Evolutionary conservation across 2,329 filamentous ascomycete genomes (phyloP).

Genomic region (Orbilia quercus): DNA sequence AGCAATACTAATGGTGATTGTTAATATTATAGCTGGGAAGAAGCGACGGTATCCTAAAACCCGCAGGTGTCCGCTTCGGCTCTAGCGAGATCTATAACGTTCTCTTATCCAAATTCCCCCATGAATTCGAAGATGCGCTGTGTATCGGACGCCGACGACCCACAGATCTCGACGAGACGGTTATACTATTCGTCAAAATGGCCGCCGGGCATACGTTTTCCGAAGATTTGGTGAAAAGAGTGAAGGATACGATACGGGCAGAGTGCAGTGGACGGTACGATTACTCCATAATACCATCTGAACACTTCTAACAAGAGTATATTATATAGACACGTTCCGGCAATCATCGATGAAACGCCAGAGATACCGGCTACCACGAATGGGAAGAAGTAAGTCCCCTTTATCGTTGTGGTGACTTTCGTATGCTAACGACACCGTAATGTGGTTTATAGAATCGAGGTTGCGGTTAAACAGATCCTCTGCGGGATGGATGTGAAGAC

Average conservation of each 20-base stretch:
- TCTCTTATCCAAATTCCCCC: conserved; percentile 82
- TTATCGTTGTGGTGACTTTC: conserved; percentile 37
- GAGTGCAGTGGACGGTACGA: conserved; percentile 75
- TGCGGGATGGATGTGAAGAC: conserved; percentile 88
- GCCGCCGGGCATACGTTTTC: conserved; percentile 68
- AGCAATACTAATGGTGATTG: too few species aligned
- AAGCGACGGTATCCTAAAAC: conserved; percentile 92
- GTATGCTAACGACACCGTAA: conserved; percentile 9
- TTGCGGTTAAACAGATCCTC: conserved; percentile 94
- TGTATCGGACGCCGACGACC: conserved; percentile 82
- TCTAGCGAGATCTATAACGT: conserved; percentile 97
- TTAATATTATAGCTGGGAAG: conserved; percentile 62
- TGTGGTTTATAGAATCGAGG: conserved; percentile 80
- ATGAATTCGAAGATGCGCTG: conserved; percentile 83
- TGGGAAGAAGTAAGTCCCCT: conserved; percentile 85
- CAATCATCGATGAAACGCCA: conserved; percentile 80
- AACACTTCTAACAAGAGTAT: too few species aligned
- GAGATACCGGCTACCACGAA: conserved; percentile 93
- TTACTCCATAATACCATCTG: too few species aligned
- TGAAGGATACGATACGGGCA: conserved; percentile 76
- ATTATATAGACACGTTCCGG: conserved; percentile 89
- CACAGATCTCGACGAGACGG: conserved; percentile 82
- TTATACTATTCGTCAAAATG: conserved; percentile 89
- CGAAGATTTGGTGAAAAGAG: conserved; percentile 70
- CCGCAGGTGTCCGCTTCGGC: conserved; percentile 87